Evolutionary conservation across 306 rosid species (phyloP), one percentile per base, ranked within the genome.

Genomic region (Begonia fuchsioides): DNA sequence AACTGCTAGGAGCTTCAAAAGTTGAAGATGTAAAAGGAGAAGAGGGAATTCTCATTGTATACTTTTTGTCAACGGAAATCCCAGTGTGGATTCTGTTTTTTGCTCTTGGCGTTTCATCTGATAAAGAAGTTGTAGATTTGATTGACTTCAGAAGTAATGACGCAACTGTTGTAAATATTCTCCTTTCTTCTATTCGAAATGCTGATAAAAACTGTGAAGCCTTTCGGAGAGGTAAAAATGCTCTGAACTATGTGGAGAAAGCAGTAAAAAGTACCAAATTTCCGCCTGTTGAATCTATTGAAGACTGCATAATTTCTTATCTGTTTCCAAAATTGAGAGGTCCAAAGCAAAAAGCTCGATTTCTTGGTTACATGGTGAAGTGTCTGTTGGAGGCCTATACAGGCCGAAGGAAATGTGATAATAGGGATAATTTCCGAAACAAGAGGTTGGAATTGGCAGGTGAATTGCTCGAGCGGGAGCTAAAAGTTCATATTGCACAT

Each of bases 361-460:
- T 75, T 72, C 76, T 92, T 39, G 96, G 87, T 6, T 82, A 92
- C 64, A 92, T 92, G 98, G 96, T 85, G 54, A 85, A 85, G 66
- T 82, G 86, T 61, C 83, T 92, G 39, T 57, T 92, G n/a, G 67
- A 75, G 57, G 94, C 94, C 13, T 73, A 66, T 32, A 67, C 72
- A 47, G 94, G 93, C 44, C 81, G 72, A 41, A 63, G 94, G 59
- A 92, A 69, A 66, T 75, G 81, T 1, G 93, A 85, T 39, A 85
- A 92, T 61, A 67, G 87, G 72, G 98, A 92, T 54, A 94, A 92
- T 47, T 92, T 85, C 43, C 66, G 85, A 64, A 92, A 92, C 57
- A 85, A 92, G 70, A 76, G 98, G 74, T 64, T 92, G 59, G 96
- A 92, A n/a, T 64, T 92, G 67, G 87, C 94, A 10, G 74, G 81